Evolutionary conservation across 176 grass and related monocot genomes (phyloP).

Genomic region (Carex myosuroides): DNA sequence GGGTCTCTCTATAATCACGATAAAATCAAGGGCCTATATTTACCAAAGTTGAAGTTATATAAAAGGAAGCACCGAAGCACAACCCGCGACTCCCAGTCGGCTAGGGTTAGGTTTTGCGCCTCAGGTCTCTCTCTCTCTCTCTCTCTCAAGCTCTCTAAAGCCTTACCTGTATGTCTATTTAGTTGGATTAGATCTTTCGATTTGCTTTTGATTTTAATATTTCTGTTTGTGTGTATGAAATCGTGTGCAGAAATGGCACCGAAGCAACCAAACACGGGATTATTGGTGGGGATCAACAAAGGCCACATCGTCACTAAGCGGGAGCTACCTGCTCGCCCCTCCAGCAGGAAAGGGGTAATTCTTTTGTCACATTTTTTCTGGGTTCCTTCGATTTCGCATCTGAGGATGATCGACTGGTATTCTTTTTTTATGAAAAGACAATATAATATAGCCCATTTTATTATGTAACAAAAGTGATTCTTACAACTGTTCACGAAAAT

Average conservation of each 20-base stretch:
- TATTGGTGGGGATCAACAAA: slow-evolving; percentile 41
- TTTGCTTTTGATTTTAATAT: not conserved
- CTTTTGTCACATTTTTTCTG: not conserved
- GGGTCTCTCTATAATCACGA: not conserved
- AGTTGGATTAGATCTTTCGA: not conserved
- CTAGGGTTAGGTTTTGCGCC: slow-evolving; percentile 18
- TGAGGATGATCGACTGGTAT: not conserved
- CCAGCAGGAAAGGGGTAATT: slow-evolving; percentile 28
- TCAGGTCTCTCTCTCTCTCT: not conserved
- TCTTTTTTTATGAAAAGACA: no score
- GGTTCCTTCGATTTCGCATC: not conserved
- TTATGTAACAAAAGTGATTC: no score
- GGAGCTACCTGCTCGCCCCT: slow-evolving; percentile 27
- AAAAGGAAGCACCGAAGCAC: not conserved
- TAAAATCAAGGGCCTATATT: not conserved
- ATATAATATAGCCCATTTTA: no score
- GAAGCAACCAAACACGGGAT: slow-evolving; percentile 24
- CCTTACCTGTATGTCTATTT: no score
- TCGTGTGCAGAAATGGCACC: slow-evolving; percentile 18
- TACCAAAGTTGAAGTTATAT: not conserved
- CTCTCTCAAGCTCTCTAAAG: not conserved
- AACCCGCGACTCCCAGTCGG: not conserved
- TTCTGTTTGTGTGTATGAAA: not conserved
- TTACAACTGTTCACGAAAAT: no score
- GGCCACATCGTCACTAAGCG: slow-evolving; percentile 36